A percentile compares a stretch with the other conserved stretches of the same genome.
Evolutionary conservation across 2,329 filamentous ascomycete genomes (phyloP).

Genomic region (Xylariaceae sp.): DNA sequence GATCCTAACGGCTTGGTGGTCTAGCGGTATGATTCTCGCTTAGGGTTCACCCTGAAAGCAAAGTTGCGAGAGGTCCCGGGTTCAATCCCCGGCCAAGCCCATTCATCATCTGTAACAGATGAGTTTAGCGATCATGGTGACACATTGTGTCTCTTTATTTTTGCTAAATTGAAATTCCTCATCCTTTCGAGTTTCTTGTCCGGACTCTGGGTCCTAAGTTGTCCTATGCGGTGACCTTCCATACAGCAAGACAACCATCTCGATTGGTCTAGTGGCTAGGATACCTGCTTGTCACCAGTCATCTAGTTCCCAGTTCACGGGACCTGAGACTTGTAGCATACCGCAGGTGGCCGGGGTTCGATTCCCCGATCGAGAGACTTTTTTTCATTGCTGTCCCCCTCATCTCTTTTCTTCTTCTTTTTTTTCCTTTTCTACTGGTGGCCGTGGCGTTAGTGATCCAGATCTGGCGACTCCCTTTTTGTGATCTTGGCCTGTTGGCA

Average conservation of each 20-base stretch:
- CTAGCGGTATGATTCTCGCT: slow-evolving; percentile 68
- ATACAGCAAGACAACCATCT: not conserved
- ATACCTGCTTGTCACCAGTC: not conserved
- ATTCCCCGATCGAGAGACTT: slow-evolving; percentile 30
- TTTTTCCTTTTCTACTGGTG: not conserved
- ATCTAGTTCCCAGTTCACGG: not conserved
- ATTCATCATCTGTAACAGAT: not conserved
- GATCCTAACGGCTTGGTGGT: slow-evolving; percentile 39
- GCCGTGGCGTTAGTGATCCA: too few species aligned
- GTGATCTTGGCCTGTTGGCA: too few species aligned
- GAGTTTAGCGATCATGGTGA: not conserved
- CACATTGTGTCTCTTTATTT: not conserved
- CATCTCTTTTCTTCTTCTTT: not conserved
- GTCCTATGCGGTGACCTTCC: not conserved
- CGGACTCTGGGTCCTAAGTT: not conserved
- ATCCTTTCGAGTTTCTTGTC: not conserved
- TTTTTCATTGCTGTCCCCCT: not conserved
- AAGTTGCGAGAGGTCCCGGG: slow-evolving; percentile 13
- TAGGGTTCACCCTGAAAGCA: slow-evolving; percentile 42
- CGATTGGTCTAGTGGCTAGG: not conserved
- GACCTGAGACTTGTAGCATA: not conserved
- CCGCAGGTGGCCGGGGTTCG: slow-evolving; percentile 32
- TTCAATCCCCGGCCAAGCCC: slow-evolving; percentile 2
- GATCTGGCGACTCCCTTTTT: too few species aligned
- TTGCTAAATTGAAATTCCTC: not conserved